Evolutionary conservation across 371 early-diverging fungal genomes (phyloP), one percentile per base, ranked within the genome.

Genomic region (Apophysomyces trapeziformis): DNA sequence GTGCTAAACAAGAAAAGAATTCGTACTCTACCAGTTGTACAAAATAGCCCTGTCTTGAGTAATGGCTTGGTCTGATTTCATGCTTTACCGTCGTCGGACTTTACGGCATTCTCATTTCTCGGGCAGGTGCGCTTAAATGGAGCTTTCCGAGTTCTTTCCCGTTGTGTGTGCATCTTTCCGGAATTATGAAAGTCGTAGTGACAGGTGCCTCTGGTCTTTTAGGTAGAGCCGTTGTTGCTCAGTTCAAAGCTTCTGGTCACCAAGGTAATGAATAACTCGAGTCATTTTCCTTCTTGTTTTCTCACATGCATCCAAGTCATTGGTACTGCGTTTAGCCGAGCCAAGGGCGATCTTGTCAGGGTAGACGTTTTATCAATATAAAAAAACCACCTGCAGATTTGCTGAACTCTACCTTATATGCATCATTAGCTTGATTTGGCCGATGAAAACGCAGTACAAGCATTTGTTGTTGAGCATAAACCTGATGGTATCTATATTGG

Each of bases 121-220:
- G 32, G 32, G 32, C n/a, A 26, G 32, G 32, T 2, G 32, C 32
- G 32, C 2, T 26, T 1, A 26, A 26, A 26, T 26, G 32, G 32
- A 26, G 32, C 21, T 50, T 50, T 21, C 54, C 16, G 35, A 38
- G 57, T 39, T 16, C 21, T 26, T 26, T 26, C 32, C 32, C 32
- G 32, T 26, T 26, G 32, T 26, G 32, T 26, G 32, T 26, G 32
- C 32, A 26, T 26, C 32, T 2, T 26, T 18, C 9, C 16, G 21
- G 21, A 50, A 13, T n/a, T 5, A 85, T 80, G 88, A 85, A 80
- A 63, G 84, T 87, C 18, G 60, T 92, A 61, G 79, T 94, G 35
- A 93, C 93, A 57, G 95, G 95, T 65, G 93, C 92, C 47, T 91
- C 92, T 32, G 95, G 95, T 41, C 87, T 95, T 2, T 85, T 95